A percentile compares a stretch with the other conserved stretches of the same genome.
phyloP scores from a whole-genome alignment of 768 basidiomycete genomes.

The Cubamyces lactineus region DNA sequence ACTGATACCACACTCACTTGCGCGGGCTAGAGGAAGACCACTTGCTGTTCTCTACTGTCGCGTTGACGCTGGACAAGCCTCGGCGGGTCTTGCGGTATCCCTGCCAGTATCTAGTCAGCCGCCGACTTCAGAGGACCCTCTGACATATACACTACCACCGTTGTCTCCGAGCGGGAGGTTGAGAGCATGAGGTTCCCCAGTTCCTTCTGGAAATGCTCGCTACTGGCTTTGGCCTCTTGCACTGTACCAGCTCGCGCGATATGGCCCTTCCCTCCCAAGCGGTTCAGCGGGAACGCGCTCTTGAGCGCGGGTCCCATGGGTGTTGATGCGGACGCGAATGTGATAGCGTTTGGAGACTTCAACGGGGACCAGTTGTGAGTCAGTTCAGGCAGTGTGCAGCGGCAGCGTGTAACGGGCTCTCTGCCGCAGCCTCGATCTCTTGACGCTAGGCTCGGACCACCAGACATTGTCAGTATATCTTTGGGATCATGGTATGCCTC shows the following conservation, averaged over 20 bases:
- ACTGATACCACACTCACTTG: too few species aligned
- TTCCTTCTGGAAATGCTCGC: background rate
- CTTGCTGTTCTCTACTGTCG: too few species aligned
- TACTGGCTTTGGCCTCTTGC: background rate
- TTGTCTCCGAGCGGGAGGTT: background rate
- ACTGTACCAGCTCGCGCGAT: slow-evolving; percentile 31
- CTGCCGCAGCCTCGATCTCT: slow-evolving; percentile 68
- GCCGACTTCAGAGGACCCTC: too few species aligned
- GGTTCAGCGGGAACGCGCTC: slow-evolving; percentile 81
- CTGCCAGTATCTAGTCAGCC: too few species aligned
- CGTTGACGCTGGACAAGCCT: too few species aligned
- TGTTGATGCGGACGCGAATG: slow-evolving; percentile 66
- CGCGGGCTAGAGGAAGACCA: too few species aligned
- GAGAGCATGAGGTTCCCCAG: background rate
- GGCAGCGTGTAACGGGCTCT: background rate
- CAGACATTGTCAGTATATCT: slow-evolving; percentile 74
- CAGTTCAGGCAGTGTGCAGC: background rate
- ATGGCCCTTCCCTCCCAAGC: slow-evolving; percentile 91
- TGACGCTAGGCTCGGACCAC: slow-evolving; percentile 76
- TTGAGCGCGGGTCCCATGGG: slow-evolving; percentile 82
- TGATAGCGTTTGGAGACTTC: slow-evolving; percentile 94
- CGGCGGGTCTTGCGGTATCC: too few species aligned
- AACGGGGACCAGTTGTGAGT: slow-evolving; percentile 94
- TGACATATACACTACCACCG: background rate
- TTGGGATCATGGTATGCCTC: slow-evolving; percentile 78